These are phyloP conservation scores for Jimgerdemannia flammicorona DNA, from an alignment of 192 early-diverging fungal genomes.

Conservation along the genomic window DNA sequence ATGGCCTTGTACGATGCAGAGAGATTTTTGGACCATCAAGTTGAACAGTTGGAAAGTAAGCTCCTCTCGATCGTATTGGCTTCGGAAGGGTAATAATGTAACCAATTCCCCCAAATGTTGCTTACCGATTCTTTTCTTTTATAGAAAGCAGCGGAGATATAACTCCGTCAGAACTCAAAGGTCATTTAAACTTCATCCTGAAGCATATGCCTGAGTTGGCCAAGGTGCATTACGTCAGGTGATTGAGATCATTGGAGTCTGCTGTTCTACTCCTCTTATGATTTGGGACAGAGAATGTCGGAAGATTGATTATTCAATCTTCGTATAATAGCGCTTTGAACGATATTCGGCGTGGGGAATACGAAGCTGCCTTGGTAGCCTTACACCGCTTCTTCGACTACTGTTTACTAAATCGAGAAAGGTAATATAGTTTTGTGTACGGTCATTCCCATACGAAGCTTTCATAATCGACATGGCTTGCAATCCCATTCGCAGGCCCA, in stretches of 20 bases:
- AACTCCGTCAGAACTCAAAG: constrained; percentile 24
- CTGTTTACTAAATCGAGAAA: constrained; percentile 23
- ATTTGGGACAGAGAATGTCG: background rate
- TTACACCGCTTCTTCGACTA: constrained; percentile 40
- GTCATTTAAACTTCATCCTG: constrained; percentile 28
- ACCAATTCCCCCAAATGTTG: no score
- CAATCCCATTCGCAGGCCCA: no score
- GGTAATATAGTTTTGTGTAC: background rate
- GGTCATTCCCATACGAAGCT: no score
- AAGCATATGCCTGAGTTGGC: constrained; percentile 29
- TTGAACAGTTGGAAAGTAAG: constrained; percentile 5
- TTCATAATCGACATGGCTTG: no score
- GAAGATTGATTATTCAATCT: background rate
- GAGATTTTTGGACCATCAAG: constrained; percentile 16
- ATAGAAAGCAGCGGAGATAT: constrained; percentile 14
- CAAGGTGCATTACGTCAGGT: constrained; percentile 37
- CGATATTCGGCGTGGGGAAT: constrained; percentile 32
- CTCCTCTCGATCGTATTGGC: no score
- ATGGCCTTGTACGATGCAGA: constrained; percentile 11
- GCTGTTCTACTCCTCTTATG: background rate
- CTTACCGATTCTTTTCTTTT: background rate
- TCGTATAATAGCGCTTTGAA: constrained; percentile 22
- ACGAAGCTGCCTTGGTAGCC: constrained; percentile 34
- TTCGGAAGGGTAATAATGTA: no score
- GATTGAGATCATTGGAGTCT: background rate